Percentiles rank a stretch among this genome's conserved stretches.
Conservation (phyloP, 2,329 filamentous ascomycete species). For the Dothiorella sarmentorum region DNA sequence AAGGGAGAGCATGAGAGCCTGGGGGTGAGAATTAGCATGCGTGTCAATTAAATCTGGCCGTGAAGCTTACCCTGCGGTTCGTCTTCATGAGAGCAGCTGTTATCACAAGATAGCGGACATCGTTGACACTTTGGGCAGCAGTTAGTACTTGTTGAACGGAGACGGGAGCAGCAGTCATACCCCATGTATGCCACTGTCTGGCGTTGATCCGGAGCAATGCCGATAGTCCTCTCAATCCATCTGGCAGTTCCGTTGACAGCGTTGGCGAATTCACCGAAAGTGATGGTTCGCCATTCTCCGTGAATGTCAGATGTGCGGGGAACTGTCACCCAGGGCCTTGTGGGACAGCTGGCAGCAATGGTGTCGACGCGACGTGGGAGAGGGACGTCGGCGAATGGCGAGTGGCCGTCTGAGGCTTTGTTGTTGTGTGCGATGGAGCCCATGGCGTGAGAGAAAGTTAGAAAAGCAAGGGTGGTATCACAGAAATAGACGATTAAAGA, state of each 20-base stretch:
- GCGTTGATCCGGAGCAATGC: background rate
- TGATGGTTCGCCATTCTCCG: conserved; percentile 11
- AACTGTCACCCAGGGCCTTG: conserved; percentile 4
- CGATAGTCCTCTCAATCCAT: conserved; percentile 18
- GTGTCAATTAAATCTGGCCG: background rate
- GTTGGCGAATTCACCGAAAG: conserved; percentile 11
- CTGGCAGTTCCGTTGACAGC: background rate
- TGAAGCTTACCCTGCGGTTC: background rate
- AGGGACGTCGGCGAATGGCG: conserved; percentile 7
- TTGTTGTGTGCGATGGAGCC: conserved; percentile 5
- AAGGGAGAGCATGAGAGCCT: conserved; percentile 15
- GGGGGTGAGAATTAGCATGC: background rate
- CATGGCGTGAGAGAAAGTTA: background rate
- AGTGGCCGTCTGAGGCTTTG: background rate
- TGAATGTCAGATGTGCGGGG: conserved; percentile 3
- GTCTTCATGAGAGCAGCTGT: conserved; percentile 8
- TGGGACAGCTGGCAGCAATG: conserved; percentile 13
- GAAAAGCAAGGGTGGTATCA: background rate
- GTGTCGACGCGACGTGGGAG: conserved; percentile 14
- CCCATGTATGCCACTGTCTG: conserved; percentile 16
- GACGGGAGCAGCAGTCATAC: background rate
- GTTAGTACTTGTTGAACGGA: background rate
- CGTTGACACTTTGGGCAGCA: background rate
- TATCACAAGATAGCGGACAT: conserved; percentile 3
- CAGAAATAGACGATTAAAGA: background rate